Base-by-base conservation (phyloP, 805 yeast genomes). In the Starmerella stellata region DNA sequence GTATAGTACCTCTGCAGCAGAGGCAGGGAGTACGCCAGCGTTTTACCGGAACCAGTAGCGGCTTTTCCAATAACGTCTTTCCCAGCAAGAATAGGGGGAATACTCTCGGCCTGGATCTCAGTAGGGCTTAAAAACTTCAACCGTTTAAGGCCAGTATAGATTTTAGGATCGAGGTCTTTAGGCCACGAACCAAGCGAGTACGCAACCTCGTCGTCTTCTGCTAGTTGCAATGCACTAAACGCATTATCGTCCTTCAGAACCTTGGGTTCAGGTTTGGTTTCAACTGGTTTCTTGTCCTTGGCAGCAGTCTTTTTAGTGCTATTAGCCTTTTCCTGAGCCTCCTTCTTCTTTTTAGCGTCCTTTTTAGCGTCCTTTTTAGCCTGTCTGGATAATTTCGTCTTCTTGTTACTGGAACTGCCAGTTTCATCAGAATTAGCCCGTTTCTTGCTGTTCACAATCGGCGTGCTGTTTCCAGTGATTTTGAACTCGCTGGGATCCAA, bases 41-140 rank as follows among this genome's bases (percentile, higher is more conserved):
- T 90, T 55, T 90, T 90, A 66, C 98, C 98, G 1, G 94, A 80
- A 56, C 98, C 98, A 1, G 98, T 90, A 9, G 90, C 77, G 14
- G 98, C 98, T 54, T 87, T 90, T 39, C 98, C 98, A 47, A 90
- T 74, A 3, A 90, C 70, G 58, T 90, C 96, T 27, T 65, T 66
- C 4, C 85, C 92, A 21, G 65, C 63, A 13, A 81, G 42, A 2
- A 87, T 81, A 21, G 65, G 51, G 2, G 96, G 94, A 39, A 90
- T 75, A 8, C 87, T 65, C 41, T 62, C 61, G 43, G 64, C 66
- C 58, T 90, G 98, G 52, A 90, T 83, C 25, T 75, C 79, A 0
- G 96, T 85, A 8, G 98, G 98, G 18, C 62, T 58, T 1, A 47
- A 51, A 56, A 78, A 90, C 1, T 69, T 71, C 11, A 75, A 58